Evolutionary conservation across 1,284 basidiomycete genomes (phyloP).

Genomic region (Moesziomyces sp.): DNA sequence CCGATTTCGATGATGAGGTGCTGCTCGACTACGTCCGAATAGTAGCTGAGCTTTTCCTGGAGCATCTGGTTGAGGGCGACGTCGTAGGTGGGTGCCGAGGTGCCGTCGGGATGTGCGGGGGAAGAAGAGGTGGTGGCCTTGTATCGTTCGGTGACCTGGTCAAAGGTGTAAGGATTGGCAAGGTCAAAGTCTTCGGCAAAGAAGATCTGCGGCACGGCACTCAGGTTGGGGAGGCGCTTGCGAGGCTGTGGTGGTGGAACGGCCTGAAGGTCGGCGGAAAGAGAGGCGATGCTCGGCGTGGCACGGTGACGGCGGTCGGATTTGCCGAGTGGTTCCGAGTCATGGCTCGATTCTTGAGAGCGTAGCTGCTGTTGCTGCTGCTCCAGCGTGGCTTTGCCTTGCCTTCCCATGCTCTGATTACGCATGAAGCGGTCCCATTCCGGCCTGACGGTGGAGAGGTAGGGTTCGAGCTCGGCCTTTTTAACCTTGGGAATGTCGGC

Average conservation of each 20-base stretch:
- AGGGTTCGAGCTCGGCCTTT: conserved; percentile 53
- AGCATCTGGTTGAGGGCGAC: conserved; percentile 72
- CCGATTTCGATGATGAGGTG: conserved; percentile 95
- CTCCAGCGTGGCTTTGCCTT: conserved; percentile 44
- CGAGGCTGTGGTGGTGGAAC: conserved; percentile 33
- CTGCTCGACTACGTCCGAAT: conserved; percentile 92
- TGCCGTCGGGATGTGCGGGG: conserved; percentile 15
- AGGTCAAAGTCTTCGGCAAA: conserved; percentile 82
- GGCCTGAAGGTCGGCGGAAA: conserved; percentile 41
- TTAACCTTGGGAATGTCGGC: conserved; percentile 58
- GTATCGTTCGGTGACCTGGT: conserved; percentile 77
- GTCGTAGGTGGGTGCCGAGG: conserved; percentile 46
- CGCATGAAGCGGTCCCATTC: conserved; percentile 65
- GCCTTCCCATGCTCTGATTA: conserved; percentile 55
- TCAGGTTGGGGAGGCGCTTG: conserved; percentile 71
- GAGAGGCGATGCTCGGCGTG: conserved; percentile 30
- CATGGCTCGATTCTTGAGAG: conserved; percentile 21
- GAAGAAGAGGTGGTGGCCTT: conserved; percentile 30
- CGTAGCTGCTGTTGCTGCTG: conserved; percentile 21
- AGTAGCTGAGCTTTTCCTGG: conserved; percentile 90
- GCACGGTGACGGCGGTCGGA: conserved; percentile 17
- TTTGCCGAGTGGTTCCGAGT: conserved; percentile 30
- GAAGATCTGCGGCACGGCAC: conserved; percentile 82
- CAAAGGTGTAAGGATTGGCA: conserved; percentile 84
- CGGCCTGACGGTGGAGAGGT: conserved; percentile 53